These are phyloP conservation scores for Chaetomium fimeti DNA, from an alignment of 495 filamentous ascomycete genomes.

Conservation along the genomic window DNA sequence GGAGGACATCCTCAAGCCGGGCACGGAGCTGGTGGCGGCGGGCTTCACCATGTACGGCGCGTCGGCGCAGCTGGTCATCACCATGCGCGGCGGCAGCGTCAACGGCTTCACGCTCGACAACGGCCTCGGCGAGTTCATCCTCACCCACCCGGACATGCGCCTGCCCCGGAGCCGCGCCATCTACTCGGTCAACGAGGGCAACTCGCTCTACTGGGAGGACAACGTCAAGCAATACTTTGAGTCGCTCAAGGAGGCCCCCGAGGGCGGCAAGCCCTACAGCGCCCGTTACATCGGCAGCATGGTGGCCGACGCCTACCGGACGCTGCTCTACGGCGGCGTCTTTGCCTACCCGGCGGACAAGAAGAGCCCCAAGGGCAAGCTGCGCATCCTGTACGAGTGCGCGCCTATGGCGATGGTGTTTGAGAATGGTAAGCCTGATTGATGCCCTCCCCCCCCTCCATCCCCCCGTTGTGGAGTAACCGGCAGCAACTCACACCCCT, in stretches of 20 bases:
- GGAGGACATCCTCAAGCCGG: constrained; percentile 82
- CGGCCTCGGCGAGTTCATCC: constrained; percentile 95
- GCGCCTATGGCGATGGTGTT: constrained; percentile 99
- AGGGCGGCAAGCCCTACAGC: constrained; percentile 83
- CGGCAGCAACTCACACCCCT: constrained; percentile 23
- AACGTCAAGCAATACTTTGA: constrained; percentile 84
- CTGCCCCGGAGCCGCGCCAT: constrained; percentile 78
- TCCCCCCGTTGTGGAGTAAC: neutral
- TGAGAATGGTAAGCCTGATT: constrained; percentile 74
- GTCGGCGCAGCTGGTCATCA: constrained; percentile 92
- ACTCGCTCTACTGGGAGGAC: constrained; percentile 93
- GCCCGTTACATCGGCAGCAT: constrained; percentile 94
- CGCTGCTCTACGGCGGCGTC: constrained; percentile 89
- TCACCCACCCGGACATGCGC: constrained; percentile 92
- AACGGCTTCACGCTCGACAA: constrained; percentile 98
- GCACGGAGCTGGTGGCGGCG: constrained; percentile 85
- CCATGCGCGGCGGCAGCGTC: constrained; percentile 88
- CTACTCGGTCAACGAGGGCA: constrained; percentile 98
- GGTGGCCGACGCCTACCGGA: constrained; percentile 98
- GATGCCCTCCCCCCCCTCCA: neutral
- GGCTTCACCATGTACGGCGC: constrained; percentile 99
- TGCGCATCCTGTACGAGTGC: constrained; percentile 96
- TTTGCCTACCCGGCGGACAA: constrained; percentile 97
- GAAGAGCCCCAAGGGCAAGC: constrained; percentile 97
- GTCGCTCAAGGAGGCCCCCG: constrained; percentile 71